Evolutionary conservation across 345 rosid species (phyloP).

Genomic region (Brassica napus): DNA sequence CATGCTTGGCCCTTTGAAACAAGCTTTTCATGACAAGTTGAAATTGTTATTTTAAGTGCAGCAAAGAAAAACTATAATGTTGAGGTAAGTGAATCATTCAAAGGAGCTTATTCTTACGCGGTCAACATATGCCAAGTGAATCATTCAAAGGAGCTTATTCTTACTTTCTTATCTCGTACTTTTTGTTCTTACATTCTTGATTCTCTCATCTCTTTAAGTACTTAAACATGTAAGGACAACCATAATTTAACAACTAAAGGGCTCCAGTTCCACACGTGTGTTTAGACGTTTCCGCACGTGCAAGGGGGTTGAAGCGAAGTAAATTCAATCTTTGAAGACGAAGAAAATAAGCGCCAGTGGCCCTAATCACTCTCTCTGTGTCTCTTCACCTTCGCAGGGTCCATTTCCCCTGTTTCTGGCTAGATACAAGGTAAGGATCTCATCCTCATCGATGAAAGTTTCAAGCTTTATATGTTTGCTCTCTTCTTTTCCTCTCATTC

Average conservation of each 20-base stretch:
- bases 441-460: slow-evolving; percentile 1
- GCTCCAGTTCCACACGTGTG: slow-evolving; percentile 20
- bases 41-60: neutral
- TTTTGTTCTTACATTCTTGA: neutral
- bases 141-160: neutral
- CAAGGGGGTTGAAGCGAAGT: neutral
- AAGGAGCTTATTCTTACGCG: neutral
- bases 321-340: slow-evolving; percentile 8
- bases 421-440: slow-evolving; percentile 23
- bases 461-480: neutral
- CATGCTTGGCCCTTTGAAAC: neutral
- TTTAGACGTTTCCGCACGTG: slow-evolving; percentile 14
- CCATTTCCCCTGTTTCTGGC: slow-evolving; percentile 8
- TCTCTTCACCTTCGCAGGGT: neutral
- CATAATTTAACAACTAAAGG: neutral
- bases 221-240: too few species aligned
- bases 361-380: slow-evolving; percentile 35
- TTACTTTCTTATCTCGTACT: neutral
- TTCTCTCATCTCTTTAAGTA: neutral
- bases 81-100: neutral
- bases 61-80: neutral
- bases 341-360: slow-evolving; percentile 33
- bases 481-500: too few species aligned
- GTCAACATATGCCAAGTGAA: neutral
- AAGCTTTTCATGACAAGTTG: neutral